Evolutionary conservation across 192 early-diverging fungal species (phyloP).

Genomic region (Rhizophagus sp.): DNA sequence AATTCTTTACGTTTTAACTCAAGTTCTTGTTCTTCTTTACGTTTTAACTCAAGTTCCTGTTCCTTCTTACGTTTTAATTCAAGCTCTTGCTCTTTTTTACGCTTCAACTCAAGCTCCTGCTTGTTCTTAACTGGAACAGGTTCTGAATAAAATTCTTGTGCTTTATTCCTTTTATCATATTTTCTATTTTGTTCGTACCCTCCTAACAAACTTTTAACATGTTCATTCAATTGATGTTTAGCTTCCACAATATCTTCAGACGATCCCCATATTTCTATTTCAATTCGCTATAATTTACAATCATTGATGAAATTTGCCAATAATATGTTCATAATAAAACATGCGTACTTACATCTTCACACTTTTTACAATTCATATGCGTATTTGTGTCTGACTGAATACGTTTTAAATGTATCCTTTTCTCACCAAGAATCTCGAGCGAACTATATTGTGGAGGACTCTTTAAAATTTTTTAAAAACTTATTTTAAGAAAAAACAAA

Average conservation of each 20-base stretch:
- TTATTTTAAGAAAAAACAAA: neutral
- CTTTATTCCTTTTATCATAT: conserved; percentile 11
- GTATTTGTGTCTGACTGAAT: conserved; percentile 32
- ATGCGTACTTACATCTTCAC: conserved; percentile 10
- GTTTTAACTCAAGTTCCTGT: conserved; percentile 6
- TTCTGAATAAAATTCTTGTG: too few relatives aligned
- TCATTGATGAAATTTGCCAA: too few relatives aligned
- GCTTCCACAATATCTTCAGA: conserved; percentile 22
- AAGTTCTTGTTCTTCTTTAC: too few relatives aligned
- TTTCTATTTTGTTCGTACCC: conserved; percentile 30
- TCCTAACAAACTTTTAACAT: conserved; percentile 19
- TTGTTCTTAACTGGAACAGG: too few relatives aligned
- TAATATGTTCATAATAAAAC: neutral
- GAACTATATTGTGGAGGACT: neutral
- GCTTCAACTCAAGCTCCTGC: too few relatives aligned
- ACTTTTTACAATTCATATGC: conserved; percentile 34
- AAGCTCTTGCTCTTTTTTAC: too few relatives aligned
- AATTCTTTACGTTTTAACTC: too few relatives aligned
- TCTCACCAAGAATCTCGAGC: conserved; percentile 31
- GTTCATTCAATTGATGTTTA: conserved; percentile 26
- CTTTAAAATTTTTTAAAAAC: neutral
- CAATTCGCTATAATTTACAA: conserved; percentile 35
- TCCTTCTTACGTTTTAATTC: neutral
- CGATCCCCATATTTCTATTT: conserved; percentile 46
- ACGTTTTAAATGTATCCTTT: conserved; percentile 16